Evolutionary conservation across 805 yeast species (phyloP).

Genomic region (Kluyveromyces aestuarii): DNA sequence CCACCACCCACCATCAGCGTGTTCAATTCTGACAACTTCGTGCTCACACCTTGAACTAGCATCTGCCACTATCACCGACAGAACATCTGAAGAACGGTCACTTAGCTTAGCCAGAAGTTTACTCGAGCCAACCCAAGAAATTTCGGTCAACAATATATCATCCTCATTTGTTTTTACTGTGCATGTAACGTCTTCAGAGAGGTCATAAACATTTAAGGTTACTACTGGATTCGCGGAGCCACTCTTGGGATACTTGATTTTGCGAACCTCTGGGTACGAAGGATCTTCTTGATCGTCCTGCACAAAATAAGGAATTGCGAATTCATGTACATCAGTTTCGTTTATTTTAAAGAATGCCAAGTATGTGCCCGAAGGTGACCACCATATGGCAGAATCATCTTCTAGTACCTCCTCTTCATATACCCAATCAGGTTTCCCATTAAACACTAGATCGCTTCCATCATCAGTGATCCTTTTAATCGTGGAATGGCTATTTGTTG

Average conservation of each 20-base stretch:
- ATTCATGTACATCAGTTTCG: conserved; percentile 66
- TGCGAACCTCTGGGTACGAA: conserved; percentile 51
- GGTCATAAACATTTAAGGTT: conserved; percentile 39
- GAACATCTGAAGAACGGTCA: conserved; percentile 57
- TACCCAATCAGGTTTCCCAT: conserved; percentile 92
- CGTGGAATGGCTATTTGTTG: conserved; percentile 22
- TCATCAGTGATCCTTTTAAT: conserved; percentile 51
- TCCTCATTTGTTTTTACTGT: conserved; percentile 36
- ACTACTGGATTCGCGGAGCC: conserved; percentile 70
- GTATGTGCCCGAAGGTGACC: conserved; percentile 70
- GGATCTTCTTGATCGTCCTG: conserved; percentile 37
- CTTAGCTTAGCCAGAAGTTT: conserved; percentile 47
- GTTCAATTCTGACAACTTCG: conserved; percentile 39
- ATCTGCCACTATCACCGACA: conserved; percentile 49
- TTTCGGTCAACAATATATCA: conserved; percentile 51
- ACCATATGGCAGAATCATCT: conserved; percentile 68
- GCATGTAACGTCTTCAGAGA: conserved; percentile 24
- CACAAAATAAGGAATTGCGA: conserved; percentile 65
- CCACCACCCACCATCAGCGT: conserved; percentile 59
- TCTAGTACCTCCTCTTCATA: conserved; percentile 84
- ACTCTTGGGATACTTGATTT: conserved; percentile 76
- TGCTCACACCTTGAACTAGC: conserved; percentile 29
- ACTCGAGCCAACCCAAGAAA: conserved; percentile 55
- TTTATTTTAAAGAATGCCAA: conserved; percentile 59
- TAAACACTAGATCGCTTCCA: conserved; percentile 63